Conservation (phyloP, 2,329 filamentous ascomycete genomes). For the Plenodomus tracheiphilus region DNA sequence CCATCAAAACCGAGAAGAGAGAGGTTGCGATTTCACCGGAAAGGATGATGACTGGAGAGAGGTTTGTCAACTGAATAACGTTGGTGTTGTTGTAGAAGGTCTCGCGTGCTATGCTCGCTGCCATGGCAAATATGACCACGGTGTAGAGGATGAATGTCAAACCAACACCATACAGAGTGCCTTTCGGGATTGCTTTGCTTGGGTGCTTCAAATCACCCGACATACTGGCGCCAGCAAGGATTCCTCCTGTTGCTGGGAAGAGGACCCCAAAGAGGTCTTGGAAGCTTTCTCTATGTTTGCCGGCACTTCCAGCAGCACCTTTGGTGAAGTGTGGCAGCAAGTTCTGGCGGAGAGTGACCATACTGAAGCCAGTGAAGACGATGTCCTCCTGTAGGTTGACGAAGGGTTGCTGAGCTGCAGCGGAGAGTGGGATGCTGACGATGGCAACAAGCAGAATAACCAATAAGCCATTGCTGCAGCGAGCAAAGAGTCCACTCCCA, state of each 20-base stretch:
- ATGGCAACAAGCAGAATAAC: constrained; percentile 72
- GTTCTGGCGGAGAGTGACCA: constrained; percentile 73
- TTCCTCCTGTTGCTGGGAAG: constrained; percentile 70
- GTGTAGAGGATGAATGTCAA: constrained; percentile 78
- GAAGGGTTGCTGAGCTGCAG: constrained; percentile 70
- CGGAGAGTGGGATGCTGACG: constrained; percentile 81
- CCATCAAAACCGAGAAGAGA: constrained; percentile 86
- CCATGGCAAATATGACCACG: constrained; percentile 77
- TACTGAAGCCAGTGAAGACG: constrained; percentile 76
- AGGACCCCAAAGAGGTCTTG: constrained; percentile 84
- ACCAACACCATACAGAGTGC: constrained; percentile 76
- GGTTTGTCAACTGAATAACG: constrained; percentile 78
- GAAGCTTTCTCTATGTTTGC: constrained; percentile 69
- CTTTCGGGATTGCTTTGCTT: constrained; percentile 80
- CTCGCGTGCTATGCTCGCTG: constrained; percentile 71
- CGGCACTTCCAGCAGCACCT: constrained; percentile 64
- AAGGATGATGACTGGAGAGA: constrained; percentile 74
- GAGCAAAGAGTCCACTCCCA: constrained; percentile 78
- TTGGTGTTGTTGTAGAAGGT: constrained; percentile 77
- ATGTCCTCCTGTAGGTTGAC: constrained; percentile 63
- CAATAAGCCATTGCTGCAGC: constrained; percentile 76
- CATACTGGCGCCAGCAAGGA: constrained; percentile 79
- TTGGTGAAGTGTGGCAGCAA: constrained; percentile 68
- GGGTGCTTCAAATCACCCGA: constrained; percentile 83
- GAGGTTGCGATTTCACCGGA: constrained; percentile 81